These are phyloP conservation scores for Achaetomiella virescens DNA, from an alignment of 495 filamentous ascomycete species.

Conservation along the genomic window DNA sequence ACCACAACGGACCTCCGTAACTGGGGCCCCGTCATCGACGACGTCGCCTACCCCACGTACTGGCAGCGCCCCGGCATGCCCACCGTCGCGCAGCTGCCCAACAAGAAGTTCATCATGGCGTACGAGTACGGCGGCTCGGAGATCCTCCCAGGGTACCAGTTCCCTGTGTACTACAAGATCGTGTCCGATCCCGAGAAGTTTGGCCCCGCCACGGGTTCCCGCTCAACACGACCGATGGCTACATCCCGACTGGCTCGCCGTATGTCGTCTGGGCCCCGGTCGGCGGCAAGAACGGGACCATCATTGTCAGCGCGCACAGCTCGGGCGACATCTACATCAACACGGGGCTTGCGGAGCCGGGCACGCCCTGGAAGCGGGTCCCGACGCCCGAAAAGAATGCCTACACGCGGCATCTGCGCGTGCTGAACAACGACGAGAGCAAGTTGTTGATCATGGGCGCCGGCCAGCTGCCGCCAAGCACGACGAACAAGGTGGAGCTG, in stretches of 20 bases:
- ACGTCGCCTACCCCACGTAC: constrained; percentile 54
- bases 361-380: neutral
- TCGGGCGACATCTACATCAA: constrained; percentile 3
- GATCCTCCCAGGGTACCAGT: constrained; percentile 25
- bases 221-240: constrained; percentile 43
- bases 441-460: constrained; percentile 3
- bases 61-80: constrained; percentile 65
- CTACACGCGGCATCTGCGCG: constrained; percentile 1
- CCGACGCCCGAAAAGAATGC: neutral
- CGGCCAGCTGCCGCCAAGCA: neutral
- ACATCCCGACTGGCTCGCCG: constrained; percentile 47
- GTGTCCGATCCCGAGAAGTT: constrained; percentile 50
- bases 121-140: constrained; percentile 57
- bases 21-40: constrained; percentile 56
- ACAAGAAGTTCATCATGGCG: constrained; percentile 54
- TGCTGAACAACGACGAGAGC: neutral
- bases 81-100: constrained; percentile 50
- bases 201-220: constrained; percentile 33
- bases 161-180: constrained; percentile 53
- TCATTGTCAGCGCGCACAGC: constrained; percentile 37
- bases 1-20: constrained; percentile 47
- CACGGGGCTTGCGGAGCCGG: neutral
- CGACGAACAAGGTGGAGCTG: neutral
- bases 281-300: constrained; percentile 52
- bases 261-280: constrained; percentile 50